Evolutionary conservation across 108 stramenopile species (phyloP).

Genomic region (Pseudonitzschia delicatissima): DNA sequence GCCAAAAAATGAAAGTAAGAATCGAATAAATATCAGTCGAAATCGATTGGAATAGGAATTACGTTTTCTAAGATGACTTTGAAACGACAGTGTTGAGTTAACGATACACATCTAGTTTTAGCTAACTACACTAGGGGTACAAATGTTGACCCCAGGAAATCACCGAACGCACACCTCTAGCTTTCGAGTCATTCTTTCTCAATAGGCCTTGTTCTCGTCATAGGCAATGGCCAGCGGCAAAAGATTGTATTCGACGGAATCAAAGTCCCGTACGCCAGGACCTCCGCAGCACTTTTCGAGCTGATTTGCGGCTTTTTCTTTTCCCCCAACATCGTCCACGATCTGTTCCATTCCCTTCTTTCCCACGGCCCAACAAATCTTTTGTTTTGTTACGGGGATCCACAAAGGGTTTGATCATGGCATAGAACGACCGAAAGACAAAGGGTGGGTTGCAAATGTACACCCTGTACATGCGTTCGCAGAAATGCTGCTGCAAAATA

Average conservation of each 20-base stretch:
- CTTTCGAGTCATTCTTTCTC: background rate
- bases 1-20: too few relatives aligned
- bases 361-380: constrained; percentile 75
- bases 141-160: too few relatives aligned
- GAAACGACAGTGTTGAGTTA: too few relatives aligned
- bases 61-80: too few relatives aligned
- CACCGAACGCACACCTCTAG: background rate
- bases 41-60: too few relatives aligned
- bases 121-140: too few relatives aligned
- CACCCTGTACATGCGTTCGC: constrained; percentile 77
- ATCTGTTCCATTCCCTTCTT: constrained; percentile 41
- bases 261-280: constrained; percentile 36
- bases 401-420: constrained; percentile 76
- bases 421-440: constrained; percentile 85
- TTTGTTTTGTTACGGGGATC: constrained; percentile 83
- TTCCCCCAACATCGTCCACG: constrained; percentile 36
- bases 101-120: too few relatives aligned
- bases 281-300: constrained; percentile 71
- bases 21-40: too few relatives aligned
- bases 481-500: constrained; percentile 91
- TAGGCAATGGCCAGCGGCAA: constrained; percentile 63
- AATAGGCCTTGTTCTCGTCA: constrained; percentile 35
- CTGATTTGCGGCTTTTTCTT: background rate
- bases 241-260: constrained; percentile 61
- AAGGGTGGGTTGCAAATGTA: constrained; percentile 86